phyloP scores from a whole-genome alignment of 495 filamentous ascomycete species.

The Massariosphaeria phaeospora region DNA sequence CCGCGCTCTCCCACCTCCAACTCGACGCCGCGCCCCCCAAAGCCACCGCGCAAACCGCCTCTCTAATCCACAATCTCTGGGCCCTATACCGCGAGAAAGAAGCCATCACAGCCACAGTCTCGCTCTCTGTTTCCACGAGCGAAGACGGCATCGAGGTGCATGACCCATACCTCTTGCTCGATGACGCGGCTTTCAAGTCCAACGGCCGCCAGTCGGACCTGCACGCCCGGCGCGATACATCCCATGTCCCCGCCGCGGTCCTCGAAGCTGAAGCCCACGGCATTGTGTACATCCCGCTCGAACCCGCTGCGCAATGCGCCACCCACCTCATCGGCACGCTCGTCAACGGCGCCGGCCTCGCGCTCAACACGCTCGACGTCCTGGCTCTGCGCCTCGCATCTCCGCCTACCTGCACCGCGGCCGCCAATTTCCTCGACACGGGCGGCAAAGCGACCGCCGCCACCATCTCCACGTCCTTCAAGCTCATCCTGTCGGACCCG shows the following conservation, averaged over 20 bases:
- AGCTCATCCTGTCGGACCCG: slow-evolving; percentile 62
- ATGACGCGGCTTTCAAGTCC: slow-evolving; percentile 71
- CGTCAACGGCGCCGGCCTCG: slow-evolving; percentile 84
- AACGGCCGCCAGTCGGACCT: slow-evolving; percentile 60
- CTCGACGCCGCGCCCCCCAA: slow-evolving; percentile 43
- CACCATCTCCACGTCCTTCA: slow-evolving; percentile 73
- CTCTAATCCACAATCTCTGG: slow-evolving; percentile 52
- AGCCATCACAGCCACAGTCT: slow-evolving; percentile 47
- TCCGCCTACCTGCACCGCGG: slow-evolving; percentile 35
- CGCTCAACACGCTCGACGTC: slow-evolving; percentile 88
- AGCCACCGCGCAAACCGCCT: slow-evolving; percentile 44
- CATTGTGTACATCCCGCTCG: slow-evolving; percentile 64
- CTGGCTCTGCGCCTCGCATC: slow-evolving; percentile 53
- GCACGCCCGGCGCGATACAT: slow-evolving; percentile 52
- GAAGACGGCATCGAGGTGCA: slow-evolving; percentile 7
- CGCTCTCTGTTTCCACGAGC: slow-evolving; percentile 11
- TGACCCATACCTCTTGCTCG: slow-evolving; percentile 51
- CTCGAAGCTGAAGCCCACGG: slow-evolving; percentile 63
- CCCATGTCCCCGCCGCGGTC: slow-evolving; percentile 53
- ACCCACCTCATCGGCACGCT: slow-evolving; percentile 59
- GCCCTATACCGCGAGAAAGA: slow-evolving; percentile 64
- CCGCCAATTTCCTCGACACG: slow-evolving; percentile 80
- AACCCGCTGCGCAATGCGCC: slow-evolving; percentile 30
- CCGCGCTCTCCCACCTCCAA: slow-evolving; percentile 49
- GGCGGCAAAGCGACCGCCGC: slow-evolving; percentile 85